A percentile compares a stretch with the other conserved stretches of the same genome.
phyloP scores from a whole-genome alignment of 441 rosid genomes.

The Populus hybrid region DNA sequence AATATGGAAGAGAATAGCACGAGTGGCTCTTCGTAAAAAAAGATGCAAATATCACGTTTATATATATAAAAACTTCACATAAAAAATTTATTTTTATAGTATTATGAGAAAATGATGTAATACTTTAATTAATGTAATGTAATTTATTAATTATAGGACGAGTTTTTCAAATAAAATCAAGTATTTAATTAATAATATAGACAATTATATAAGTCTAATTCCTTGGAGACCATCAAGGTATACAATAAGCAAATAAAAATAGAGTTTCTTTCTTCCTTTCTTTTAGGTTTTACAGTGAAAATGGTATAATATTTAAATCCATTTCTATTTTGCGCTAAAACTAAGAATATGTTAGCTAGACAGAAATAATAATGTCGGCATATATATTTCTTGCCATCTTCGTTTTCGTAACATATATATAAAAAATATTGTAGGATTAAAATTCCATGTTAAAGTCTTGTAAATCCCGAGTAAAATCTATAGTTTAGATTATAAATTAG shows the following conservation, averaged over 20 bases:
- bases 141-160: too few species aligned
- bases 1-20: background rate
- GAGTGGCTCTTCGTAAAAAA: background rate
- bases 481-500: too few species aligned
- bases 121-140: too few species aligned
- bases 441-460: too few species aligned
- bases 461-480: too few species aligned
- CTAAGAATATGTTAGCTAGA: background rate
- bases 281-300: background rate
- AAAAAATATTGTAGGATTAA: background rate
- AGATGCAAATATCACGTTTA: background rate
- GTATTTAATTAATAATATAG: background rate
- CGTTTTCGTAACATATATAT: too few species aligned
- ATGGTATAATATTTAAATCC: background rate
- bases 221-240: background rate
- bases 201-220: background rate
- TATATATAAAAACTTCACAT: too few species aligned
- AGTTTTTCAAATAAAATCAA: too few species aligned
- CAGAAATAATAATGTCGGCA: background rate
- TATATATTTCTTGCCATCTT: background rate
- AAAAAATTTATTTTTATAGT: too few species aligned
- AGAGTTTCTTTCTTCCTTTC: too few species aligned
- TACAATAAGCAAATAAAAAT: background rate
- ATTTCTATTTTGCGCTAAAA: background rate
- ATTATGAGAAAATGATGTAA: too few species aligned